Conservation (phyloP, 1,139 yeast species). For the Debaryomyces singareniensis region DNA sequence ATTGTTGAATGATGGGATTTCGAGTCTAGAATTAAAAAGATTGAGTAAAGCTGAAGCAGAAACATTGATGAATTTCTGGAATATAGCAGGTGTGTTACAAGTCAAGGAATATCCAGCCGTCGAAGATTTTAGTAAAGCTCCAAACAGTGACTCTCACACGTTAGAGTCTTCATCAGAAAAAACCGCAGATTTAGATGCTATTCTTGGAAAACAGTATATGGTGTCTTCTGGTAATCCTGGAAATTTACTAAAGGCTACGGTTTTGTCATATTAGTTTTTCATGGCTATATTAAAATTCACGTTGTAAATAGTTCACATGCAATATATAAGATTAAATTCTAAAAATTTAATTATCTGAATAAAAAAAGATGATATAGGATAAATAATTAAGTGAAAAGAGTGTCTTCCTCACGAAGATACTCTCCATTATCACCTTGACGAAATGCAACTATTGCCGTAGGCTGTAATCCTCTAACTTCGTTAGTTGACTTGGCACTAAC, state of each 20-base stretch:
- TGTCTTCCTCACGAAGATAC: constrained; percentile 95
- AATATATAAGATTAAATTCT: constrained; percentile 1
- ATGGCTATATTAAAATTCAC: not conserved
- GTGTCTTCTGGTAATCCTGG: constrained; percentile 83
- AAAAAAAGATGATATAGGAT: constrained; percentile 3
- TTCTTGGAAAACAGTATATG: constrained; percentile 49
- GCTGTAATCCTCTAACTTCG: constrained; percentile 82
- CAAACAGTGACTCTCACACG: constrained; percentile 6
- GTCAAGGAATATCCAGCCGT: constrained; percentile 38
- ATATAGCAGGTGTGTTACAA: constrained; percentile 48
- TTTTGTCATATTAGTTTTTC: constrained; percentile 16
- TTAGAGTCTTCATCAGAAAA: constrained; percentile 17
- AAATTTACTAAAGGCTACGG: constrained; percentile 44
- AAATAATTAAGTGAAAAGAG: constrained; percentile 65
- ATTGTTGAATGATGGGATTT: constrained; percentile 42
- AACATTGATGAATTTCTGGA: constrained; percentile 47
- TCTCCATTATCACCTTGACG: constrained; percentile 99
- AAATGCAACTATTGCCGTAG: constrained; percentile 90
- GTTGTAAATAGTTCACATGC: constrained; percentile 5
- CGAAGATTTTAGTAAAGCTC: constrained; percentile 13
- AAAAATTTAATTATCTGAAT: constrained; percentile 4
- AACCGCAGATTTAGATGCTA: constrained; percentile 17
- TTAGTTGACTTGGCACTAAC: constrained; percentile 90
- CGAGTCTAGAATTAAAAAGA: constrained; percentile 42
- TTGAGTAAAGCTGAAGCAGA: constrained; percentile 51